Conservation (phyloP, 768 basidiomycete species). For the Mycena vitilis region DNA sequence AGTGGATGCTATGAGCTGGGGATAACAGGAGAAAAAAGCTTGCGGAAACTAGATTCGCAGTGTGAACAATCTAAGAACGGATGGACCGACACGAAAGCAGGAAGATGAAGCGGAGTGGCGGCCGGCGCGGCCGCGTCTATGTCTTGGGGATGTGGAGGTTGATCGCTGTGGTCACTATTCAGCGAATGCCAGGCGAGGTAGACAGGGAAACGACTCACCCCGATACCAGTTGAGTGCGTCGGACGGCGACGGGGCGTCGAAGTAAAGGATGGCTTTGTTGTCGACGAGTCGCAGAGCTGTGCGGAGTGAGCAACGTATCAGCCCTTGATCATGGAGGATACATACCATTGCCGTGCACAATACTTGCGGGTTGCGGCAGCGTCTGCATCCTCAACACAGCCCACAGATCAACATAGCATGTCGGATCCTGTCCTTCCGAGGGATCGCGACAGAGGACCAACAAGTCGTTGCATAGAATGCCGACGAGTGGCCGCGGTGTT, state of each 20-base stretch:
- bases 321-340: conserved; percentile 13
- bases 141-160: conserved; percentile 90
- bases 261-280: conserved; percentile 92
- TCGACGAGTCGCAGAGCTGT: conserved; percentile 88
- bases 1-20: conserved; percentile 17
- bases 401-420: conserved; percentile 89
- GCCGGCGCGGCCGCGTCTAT: conserved; percentile 50
- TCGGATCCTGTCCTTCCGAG: conserved; percentile 80
- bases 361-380: conserved; percentile 87
- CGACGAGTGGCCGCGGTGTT: conserved; percentile 81
- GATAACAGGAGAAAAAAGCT: conserved; percentile 24
- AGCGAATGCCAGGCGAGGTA: conserved; percentile 5
- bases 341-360: conserved; percentile 87
- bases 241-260: conserved; percentile 85
- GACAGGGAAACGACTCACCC: conserved; percentile 59
- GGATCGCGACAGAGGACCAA: conserved; percentile 92
- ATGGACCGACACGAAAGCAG: conserved; percentile 25
- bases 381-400: conserved; percentile 97
- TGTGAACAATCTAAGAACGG: conserved; percentile 27
- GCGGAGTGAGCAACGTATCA: conserved; percentile 15
- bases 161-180: conserved; percentile 65
- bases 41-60: conserved; percentile 34
- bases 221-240: conserved; percentile 92
- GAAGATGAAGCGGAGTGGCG: conserved; percentile 30
- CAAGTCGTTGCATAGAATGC: conserved; percentile 92